Base-by-base conservation (phyloP, 2,329 filamentous ascomycete species). In the Calcarisporium arbuscula region DNA sequence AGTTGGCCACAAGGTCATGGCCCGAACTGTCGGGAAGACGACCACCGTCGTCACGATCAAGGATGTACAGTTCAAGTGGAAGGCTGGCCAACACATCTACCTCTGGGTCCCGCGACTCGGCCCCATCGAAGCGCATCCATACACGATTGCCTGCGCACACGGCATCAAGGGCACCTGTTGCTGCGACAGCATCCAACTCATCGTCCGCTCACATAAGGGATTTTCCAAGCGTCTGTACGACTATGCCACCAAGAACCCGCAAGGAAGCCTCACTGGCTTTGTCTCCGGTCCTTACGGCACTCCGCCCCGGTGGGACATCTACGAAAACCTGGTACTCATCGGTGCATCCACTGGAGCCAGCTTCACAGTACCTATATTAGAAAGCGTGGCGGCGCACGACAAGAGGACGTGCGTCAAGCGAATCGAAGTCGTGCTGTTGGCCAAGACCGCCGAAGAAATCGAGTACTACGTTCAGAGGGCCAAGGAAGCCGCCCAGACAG, bases 271-370 rank as follows among this genome's bases (percentile, higher is more conserved):
- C 7, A 54, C 47, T 0, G 57, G 51, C 1, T 72, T 78, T 23
- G 59, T 79, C 3, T 59, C 68, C 2, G 75, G 76, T 0, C 76
- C 75, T 0, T 79, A 70, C 29, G 75, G 75, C 12, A 54, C 54
- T 5, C 72, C 74, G 3, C 72, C 74, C 0, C 59, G 62, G 5
- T 77, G 72, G 70, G 64, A 77, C 30, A 60, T 70, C 1, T 80
- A 71, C 49, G 76, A 80, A 52, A 75, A 73, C 1, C 52, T 80
- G 28, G 57, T 80, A 5, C 59, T 80, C 4, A 70, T 80, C 27
- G 75, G 74, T 0, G 75, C 75, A 1, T 80, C 75, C 1, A 80
- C 76, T 0, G 76, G 76, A n/a, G 70, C 74, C 2, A 79, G 74
- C 4, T 80, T 75, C 36, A 75, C 71, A 2, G 53, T 80, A 6